phyloP scores from a whole-genome alignment of 371 early-diverging fungal genomes.

The Mucor sp. region DNA sequence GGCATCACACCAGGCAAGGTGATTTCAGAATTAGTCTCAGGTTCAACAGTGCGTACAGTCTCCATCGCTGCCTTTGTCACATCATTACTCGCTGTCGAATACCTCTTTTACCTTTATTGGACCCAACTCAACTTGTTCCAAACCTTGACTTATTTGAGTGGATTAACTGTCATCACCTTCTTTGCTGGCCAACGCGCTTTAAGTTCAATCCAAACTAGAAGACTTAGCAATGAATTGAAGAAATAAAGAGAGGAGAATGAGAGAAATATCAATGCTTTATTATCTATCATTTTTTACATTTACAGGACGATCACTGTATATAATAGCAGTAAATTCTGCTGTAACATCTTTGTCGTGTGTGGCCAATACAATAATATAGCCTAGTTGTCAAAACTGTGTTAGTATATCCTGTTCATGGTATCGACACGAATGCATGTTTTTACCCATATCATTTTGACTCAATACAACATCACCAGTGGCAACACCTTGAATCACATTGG shows the following conservation, averaged over 20 bases:
- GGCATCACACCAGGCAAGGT: constrained; percentile 54
- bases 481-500: constrained; percentile 70
- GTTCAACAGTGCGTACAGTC: constrained; percentile 35
- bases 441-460: constrained; percentile 48
- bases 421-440: not conserved
- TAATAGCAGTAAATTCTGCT: constrained; percentile 55
- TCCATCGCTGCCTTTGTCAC: constrained; percentile 58
- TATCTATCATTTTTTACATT: constrained; percentile 49
- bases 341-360: constrained; percentile 59
- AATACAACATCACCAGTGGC: constrained; percentile 52
- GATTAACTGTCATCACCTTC: constrained; percentile 54
- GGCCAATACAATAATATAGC: constrained; percentile 65
- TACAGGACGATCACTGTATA: constrained; percentile 65
- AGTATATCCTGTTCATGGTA: not conserved
- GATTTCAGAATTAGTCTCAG: constrained; percentile 25
- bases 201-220: constrained; percentile 44
- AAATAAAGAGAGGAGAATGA: constrained; percentile 10
- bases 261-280: not conserved
- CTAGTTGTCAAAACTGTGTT: constrained; percentile 14
- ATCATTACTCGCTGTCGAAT: constrained; percentile 58
- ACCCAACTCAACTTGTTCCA: constrained; percentile 70
- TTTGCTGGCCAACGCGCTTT: constrained; percentile 66
- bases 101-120: constrained; percentile 73
- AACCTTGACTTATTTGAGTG: constrained; percentile 63
- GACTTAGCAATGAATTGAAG: constrained; percentile 12